A percentile compares a stretch with the other conserved stretches of the same genome.
phyloP scores from a whole-genome alignment of 108 stramenopile species.

The Cyclotella choctawhatcheeana region DNA sequence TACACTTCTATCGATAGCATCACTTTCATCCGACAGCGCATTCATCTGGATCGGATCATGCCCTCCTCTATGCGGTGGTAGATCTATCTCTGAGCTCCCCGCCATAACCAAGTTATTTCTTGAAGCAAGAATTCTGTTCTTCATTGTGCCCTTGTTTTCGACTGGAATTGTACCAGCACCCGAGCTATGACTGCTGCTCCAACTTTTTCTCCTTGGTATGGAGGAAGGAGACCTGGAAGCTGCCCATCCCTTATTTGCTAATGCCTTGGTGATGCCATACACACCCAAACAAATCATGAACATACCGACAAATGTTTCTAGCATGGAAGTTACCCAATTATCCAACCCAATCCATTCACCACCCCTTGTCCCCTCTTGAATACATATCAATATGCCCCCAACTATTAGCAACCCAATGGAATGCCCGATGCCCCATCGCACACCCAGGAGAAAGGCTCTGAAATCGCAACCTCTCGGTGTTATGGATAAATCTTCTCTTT shows the following conservation, averaged over 20 bases:
- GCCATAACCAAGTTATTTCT: not conserved
- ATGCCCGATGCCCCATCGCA: slow-evolving; percentile 72
- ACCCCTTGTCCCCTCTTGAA: not conserved
- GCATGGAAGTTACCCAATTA: slow-evolving; percentile 30
- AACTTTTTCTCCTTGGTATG: slow-evolving; percentile 21
- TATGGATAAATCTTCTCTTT: too few species aligned
- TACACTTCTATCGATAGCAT: not conserved
- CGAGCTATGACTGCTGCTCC: not conserved
- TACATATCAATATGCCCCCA: slow-evolving; percentile 44
- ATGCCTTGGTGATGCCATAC: slow-evolving; percentile 47
- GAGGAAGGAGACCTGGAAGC: not conserved
- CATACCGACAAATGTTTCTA: slow-evolving; percentile 67
- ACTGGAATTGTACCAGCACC: slow-evolving; percentile 2
- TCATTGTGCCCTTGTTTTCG: not conserved
- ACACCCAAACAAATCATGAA: slow-evolving; percentile 64
- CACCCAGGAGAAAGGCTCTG: slow-evolving; percentile 50
- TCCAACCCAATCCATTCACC: slow-evolving; percentile 42
- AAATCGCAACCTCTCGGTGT: too few species aligned
- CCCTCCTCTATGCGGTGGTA: not conserved
- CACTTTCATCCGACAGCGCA: not conserved
- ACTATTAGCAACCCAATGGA: slow-evolving; percentile 59
- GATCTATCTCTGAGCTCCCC: not conserved
- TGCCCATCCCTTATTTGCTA: slow-evolving; percentile 5
- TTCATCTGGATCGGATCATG: not conserved
- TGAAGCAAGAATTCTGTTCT: not conserved